Evolutionary conservation across 1,139 yeast genomes (phyloP), one percentile per base, ranked within the genome.

Genomic region (Diutina siamensis): DNA sequence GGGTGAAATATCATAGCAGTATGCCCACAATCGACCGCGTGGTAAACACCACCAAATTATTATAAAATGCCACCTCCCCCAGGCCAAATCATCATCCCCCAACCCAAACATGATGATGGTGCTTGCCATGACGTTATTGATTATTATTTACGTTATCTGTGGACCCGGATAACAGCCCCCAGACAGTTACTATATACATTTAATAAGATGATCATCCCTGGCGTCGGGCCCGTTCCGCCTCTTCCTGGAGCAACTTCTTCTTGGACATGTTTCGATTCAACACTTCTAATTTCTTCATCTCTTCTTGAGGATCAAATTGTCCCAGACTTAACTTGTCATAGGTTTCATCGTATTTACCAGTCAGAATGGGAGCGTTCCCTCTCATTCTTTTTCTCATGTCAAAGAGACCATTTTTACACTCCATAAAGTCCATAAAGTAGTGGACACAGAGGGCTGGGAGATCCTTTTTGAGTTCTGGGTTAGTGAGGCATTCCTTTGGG

Each of bases 341-440:
- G 46, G 86, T 86, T 48, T 85, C 92, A 56, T 89, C 96, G 62
- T 83, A 89, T 58, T 81, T 83, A 0, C 98, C 98, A 2, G 95
- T 85, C 9, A 96, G 86, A 44, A 86, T 64, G 0, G 97, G 89
- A 0, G 94, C 98, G 57, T 92, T 92, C 8, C 98, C 98, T 58
- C 86, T 74, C 68, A 92, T 85, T 53, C 98, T 74, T 61, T 88
- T 89, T 4, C 92, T 67, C 94, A 87, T 87, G 57, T 88, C 96
- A 49, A 85, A 80, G 57, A 78, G 76, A 15, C 95, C 95, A 55
- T 78, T 74, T 51, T 82, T 84, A 65, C 97, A 92, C 50, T 89
- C 95, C 72, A 88, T 69, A 58, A 86, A 92, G 12, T 95, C 84
- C 53, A 78, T 73, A 67, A 89, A 77, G 55, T 86, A 87, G 28